Evolutionary conservation across 2,329 filamentous ascomycete species (phyloP).

Genomic region (Didymella keratinophila): DNA sequence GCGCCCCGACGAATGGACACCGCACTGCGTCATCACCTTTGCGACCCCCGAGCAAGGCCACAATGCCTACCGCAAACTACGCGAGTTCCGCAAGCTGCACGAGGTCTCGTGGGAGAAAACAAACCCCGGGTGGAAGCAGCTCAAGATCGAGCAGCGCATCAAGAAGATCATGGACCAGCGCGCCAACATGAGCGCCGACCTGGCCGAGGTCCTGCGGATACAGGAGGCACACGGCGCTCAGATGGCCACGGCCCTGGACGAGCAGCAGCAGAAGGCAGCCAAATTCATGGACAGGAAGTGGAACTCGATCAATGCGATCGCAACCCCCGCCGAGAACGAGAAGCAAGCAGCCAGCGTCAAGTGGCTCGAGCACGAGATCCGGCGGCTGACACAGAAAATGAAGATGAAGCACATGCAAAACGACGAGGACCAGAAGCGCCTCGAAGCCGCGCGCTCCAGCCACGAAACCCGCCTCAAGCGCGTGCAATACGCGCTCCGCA

Average conservation of each 20-base stretch:
- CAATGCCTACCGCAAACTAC: constrained; percentile 64
- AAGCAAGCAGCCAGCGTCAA: constrained; percentile 31
- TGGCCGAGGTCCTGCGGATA: constrained; percentile 63
- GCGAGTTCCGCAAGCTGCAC: constrained; percentile 67
- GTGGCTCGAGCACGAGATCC: constrained; percentile 40
- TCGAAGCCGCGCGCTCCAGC: constrained; percentile 32
- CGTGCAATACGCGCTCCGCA: constrained; percentile 35
- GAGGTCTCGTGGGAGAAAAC: constrained; percentile 61
- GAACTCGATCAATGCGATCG: constrained; percentile 34
- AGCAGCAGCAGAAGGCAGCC: constrained; percentile 26
- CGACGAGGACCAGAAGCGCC: constrained; percentile 35
- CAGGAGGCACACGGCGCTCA: constrained; percentile 52
- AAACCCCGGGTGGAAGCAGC: constrained; percentile 51
- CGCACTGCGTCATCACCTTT: constrained; percentile 66
- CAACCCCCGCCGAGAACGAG: constrained; percentile 26
- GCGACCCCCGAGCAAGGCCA: constrained; percentile 59
- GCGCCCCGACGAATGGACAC: constrained; percentile 69
- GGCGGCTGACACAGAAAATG: constrained; percentile 33
- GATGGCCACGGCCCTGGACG: constrained; percentile 29
- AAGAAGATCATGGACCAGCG: constrained; percentile 68
- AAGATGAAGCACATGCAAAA: constrained; percentile 39
- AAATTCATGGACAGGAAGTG: constrained; percentile 35
- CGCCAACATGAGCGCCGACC: constrained; percentile 68
- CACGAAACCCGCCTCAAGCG: constrained; percentile 35
- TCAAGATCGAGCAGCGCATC: constrained; percentile 60